These are phyloP conservation scores for Fusarium equiseti DNA, from an alignment of 2,329 filamentous ascomycete species.

Conservation along the genomic window DNA sequence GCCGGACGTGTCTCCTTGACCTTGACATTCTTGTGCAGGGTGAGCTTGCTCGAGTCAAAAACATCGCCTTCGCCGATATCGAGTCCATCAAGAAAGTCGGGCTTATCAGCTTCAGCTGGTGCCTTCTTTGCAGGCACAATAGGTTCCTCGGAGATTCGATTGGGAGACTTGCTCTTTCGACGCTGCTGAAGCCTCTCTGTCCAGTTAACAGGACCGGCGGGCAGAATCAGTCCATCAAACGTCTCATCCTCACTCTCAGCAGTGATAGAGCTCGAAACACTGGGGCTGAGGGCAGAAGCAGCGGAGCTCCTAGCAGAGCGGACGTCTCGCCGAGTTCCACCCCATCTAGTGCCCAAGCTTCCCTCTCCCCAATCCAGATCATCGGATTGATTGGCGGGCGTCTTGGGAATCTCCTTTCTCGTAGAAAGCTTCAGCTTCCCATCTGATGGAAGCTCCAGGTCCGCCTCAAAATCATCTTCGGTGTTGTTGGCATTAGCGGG, in stretches of 20 bases:
- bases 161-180: slow-evolving; percentile 70
- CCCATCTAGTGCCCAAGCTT: slow-evolving; percentile 90
- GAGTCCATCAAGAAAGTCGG: slow-evolving; percentile 88
- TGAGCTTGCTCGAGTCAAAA: slow-evolving; percentile 83
- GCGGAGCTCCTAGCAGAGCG: slow-evolving; percentile 87
- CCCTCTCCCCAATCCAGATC: slow-evolving; percentile 96
- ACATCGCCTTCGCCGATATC: slow-evolving; percentile 87
- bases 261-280: slow-evolving; percentile 90
- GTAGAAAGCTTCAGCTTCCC: slow-evolving; percentile 74
- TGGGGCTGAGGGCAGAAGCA: slow-evolving; percentile 90
- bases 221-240: slow-evolving; percentile 88
- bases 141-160: slow-evolving; percentile 58
- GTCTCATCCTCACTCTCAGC: slow-evolving; percentile 94
- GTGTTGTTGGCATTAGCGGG: slow-evolving; percentile 47
- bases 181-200: slow-evolving; percentile 80
- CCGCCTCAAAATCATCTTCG: slow-evolving; percentile 78
- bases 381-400: slow-evolving; percentile 71
- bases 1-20: slow-evolving; percentile 78
- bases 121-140: slow-evolving; percentile 50
- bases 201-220: slow-evolving; percentile 85
- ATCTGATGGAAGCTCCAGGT: slow-evolving; percentile 77
- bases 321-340: slow-evolving; percentile 84
- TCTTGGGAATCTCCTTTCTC: slow-evolving; percentile 71
- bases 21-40: slow-evolving; percentile 91
- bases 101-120: slow-evolving; percentile 62